A percentile compares a stretch with the other conserved stretches of the same genome.
Evolutionary conservation across 202 grass and related monocot species (phyloP).

Genomic region (Zoysia matrella): DNA sequence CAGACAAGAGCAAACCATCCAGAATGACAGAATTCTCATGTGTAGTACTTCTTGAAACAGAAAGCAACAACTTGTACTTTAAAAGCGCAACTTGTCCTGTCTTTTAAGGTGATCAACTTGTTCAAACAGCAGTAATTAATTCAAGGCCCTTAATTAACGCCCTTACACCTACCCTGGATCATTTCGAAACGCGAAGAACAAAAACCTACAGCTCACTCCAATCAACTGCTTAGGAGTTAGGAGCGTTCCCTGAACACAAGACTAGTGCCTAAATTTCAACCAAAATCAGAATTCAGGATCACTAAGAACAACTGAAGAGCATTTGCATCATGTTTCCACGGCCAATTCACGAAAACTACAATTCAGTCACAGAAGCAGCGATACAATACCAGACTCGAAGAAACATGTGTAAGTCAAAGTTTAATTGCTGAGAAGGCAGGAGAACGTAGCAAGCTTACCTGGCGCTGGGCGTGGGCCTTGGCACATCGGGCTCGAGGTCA

Average conservation of each 20-base stretch:
- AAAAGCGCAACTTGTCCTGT: conserved; percentile 39
- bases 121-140: conserved; percentile 13
- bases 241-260: not conserved
- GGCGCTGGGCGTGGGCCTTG: conserved; percentile 64
- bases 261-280: not conserved
- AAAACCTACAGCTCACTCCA: conserved; percentile 24
- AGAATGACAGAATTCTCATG: not conserved
- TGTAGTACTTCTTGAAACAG: conserved; percentile 5
- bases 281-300: not conserved
- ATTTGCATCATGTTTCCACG: not conserved
- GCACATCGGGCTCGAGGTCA: conserved; percentile 84
- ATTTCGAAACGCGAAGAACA: not conserved
- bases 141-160: not conserved
- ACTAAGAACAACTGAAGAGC: not conserved
- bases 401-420: not conserved
- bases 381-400: not conserved
- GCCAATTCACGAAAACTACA: not conserved
- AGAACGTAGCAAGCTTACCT: conserved; percentile 45
- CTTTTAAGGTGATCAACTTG: conserved; percentile 37
- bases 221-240: not conserved
- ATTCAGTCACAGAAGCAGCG: not conserved
- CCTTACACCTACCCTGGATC: not conserved
- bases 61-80: conserved; percentile 26
- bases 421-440: not conserved
- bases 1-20: conserved; percentile 2